Conservation (phyloP, 2,329 filamentous ascomycete species). For the Orbilia oligospora region DNA sequence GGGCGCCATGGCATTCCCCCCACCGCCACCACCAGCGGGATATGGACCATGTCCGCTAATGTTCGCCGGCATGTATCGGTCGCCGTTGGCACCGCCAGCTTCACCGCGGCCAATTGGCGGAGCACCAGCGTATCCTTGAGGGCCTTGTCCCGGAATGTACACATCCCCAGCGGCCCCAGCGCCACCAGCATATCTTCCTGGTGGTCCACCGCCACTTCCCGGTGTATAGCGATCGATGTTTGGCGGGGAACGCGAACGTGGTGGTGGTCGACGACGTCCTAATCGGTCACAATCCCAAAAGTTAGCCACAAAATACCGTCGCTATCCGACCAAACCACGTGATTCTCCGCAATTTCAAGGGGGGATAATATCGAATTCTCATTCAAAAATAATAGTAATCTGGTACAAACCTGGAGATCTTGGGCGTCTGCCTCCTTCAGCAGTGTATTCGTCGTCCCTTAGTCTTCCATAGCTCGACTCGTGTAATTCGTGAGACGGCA, state of each 20-base stretch:
- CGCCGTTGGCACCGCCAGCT: slow-evolving; percentile 47
- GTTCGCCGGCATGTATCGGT: slow-evolving; percentile 64
- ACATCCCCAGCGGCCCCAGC: slow-evolving; percentile 41
- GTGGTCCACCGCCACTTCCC: slow-evolving; percentile 69
- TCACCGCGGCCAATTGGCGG: slow-evolving; percentile 47
- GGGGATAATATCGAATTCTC: background rate
- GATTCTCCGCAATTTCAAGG: background rate
- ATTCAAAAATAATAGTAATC: background rate
- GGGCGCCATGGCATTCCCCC: slow-evolving; percentile 47
- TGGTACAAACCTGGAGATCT: slow-evolving; percentile 59
- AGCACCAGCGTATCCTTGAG: slow-evolving; percentile 38
- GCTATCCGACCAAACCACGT: slow-evolving; percentile 18
- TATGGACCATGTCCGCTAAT: slow-evolving; percentile 48
- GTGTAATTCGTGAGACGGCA: slow-evolving; percentile 51
- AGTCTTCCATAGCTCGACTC: slow-evolving; percentile 51
- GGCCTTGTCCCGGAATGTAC: slow-evolving; percentile 58
- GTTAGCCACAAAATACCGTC: slow-evolving; percentile 7
- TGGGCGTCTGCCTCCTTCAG: slow-evolving; percentile 40
- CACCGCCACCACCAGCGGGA: slow-evolving; percentile 2
- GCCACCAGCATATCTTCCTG: slow-evolving; percentile 59
- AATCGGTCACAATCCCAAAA: slow-evolving; percentile 1
- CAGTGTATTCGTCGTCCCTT: slow-evolving; percentile 53
- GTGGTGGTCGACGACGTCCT: slow-evolving; percentile 62
- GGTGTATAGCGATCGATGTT: slow-evolving; percentile 90
- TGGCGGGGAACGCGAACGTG: slow-evolving; percentile 70